Base-by-base conservation (phyloP, 2,329 filamentous ascomycete genomes). In the Paracoccidioides brasiliensis region DNA sequence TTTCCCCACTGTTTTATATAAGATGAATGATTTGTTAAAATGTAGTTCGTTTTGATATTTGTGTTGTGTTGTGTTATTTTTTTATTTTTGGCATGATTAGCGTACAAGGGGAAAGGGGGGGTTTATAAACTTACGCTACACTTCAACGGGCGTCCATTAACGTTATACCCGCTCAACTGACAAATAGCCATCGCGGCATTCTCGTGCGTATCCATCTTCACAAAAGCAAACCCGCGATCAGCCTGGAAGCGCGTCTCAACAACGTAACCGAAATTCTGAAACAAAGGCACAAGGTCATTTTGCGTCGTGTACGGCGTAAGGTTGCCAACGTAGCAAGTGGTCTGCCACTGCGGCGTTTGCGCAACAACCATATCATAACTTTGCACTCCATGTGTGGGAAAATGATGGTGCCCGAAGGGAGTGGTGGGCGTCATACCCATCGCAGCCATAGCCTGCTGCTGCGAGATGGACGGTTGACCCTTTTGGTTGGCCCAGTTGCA, bases 401-500 rank as follows among this genome's bases (percentile, higher is more conserved):
- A 98, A 69, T 97, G 91, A 70, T 98, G 93, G 69, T 95, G 90
- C 38, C 91, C 93, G 67, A 90, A 98, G 5, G 91, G 59, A 49
- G 90, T 96, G 35, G 91, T 95, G 4, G 93, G 93, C 32, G 91
- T 95, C 86, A 98, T 90, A 69, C 93, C 93, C 88, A 97, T 95
- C 57, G 90, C 86, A 59, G 86, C 86, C 89, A 98, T 93, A 41
- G 90, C 89, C 73, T 95, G 89, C 74, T 97, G 93, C 75, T 98
- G 91, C 51, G 90, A 90, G 72, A 97, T 96, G 1, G 93, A 97
- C 56, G 93, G 93, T 69, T 98, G 93, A n/a, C 93, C 93, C 78
- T 98, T 98, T 70, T 98, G 93, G 76, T 98, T 98, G 58, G 93
- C 93, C 93, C 93, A 98, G 78, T 98, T 98, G 81, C 91, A 97